These are phyloP conservation scores for Talaromyces nanjingensis DNA, from an alignment of 495 filamentous ascomycete species.

Conservation along the genomic window DNA sequence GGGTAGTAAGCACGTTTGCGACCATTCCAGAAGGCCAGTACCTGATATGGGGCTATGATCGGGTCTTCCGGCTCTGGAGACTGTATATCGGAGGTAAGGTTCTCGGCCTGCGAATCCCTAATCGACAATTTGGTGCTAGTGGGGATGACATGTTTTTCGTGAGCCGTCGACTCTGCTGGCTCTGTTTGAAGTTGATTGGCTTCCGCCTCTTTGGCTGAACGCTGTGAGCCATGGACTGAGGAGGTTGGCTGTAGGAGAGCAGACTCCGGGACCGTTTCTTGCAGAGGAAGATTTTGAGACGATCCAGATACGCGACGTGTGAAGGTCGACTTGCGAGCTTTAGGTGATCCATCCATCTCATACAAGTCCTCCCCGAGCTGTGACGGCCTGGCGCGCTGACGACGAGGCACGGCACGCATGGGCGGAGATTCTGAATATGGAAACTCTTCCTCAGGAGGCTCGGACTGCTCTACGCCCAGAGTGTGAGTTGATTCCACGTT, in stretches of 20 bases:
- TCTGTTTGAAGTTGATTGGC: neutral
- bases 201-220: neutral
- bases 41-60: conserved; percentile 36
- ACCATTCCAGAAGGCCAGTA: conserved; percentile 46
- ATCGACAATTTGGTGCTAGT: neutral
- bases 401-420: conserved; percentile 1
- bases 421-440: neutral
- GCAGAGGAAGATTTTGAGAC: neutral
- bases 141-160: neutral
- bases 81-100: neutral
- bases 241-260: neutral
- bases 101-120: neutral
- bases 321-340: neutral
- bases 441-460: neutral
- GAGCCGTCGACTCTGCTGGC: neutral
- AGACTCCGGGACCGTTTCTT: neutral
- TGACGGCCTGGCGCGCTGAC: conserved; percentile 1
- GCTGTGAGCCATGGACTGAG: neutral
- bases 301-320: neutral
- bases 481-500: neutral
- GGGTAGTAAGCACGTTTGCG: conserved; percentile 42
- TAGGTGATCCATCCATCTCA: conserved; percentile 31
- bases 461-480: neutral
- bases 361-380: conserved; percentile 27
- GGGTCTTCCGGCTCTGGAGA: conserved; percentile 6